Percentiles rank a stretch among this genome's conserved stretches.
Evolutionary conservation across 768 basidiomycete species (phyloP).

Genomic region (Neoboletus brunneissimus): DNA sequence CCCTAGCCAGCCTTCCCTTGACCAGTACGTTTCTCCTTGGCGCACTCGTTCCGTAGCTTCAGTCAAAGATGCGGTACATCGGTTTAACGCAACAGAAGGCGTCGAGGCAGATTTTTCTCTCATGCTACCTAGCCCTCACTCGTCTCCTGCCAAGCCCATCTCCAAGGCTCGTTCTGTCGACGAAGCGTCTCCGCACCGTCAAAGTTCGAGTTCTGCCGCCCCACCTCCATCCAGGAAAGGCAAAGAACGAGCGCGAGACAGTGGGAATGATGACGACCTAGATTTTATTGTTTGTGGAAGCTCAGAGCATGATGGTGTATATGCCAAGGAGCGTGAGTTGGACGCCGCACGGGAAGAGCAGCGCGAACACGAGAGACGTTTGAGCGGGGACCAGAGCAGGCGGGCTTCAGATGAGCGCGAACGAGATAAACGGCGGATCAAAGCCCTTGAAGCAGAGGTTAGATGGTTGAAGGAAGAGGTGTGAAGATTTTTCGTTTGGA

Average conservation of each 20-base stretch:
- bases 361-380: conserved; percentile 40
- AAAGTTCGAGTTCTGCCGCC: neutral
- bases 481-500: neutral
- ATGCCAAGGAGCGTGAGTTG: conserved; percentile 64
- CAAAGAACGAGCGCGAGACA: conserved; percentile 41
- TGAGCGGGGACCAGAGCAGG: conserved; percentile 36
- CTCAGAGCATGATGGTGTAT: conserved; percentile 46
- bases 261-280: conserved; percentile 25
- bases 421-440: conserved; percentile 62
- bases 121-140: conserved; percentile 44
- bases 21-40: conserved; percentile 29
- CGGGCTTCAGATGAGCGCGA: conserved; percentile 40
- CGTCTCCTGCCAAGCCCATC: conserved; percentile 31
- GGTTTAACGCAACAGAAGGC: conserved; percentile 43
- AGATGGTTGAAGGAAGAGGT: conserved; percentile 57
- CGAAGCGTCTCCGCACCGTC: conserved; percentile 10
- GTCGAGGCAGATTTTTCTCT: conserved; percentile 50
- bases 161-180: conserved; percentile 28
- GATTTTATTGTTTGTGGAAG: conserved; percentile 36
- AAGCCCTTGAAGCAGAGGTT: conserved; percentile 65
- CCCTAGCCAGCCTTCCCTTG: conserved; percentile 4
- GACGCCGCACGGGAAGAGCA: conserved; percentile 53
- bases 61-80: conserved; percentile 48
- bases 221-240: conserved; percentile 36
- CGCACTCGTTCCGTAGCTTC: conserved; percentile 38